Evolutionary conservation across 1,139 yeast genomes (phyloP).

Genomic region (Taphrina flavorubra): DNA sequence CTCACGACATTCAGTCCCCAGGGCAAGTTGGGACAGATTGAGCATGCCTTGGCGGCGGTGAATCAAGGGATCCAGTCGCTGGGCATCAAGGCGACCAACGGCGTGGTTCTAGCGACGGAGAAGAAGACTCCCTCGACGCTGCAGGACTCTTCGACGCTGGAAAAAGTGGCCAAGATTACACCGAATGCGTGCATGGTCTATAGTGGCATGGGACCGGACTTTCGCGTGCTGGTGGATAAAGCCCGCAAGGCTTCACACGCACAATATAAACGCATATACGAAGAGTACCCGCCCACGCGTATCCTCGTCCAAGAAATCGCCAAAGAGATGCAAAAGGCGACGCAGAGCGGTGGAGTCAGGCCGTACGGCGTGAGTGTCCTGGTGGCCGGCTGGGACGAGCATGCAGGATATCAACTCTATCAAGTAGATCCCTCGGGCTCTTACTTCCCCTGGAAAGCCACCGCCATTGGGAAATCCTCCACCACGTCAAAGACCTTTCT

Average conservation of each 20-base stretch:
- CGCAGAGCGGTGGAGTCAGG: slow-evolving; percentile 97
- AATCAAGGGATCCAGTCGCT: slow-evolving; percentile 97
- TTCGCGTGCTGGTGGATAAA: slow-evolving; percentile 88
- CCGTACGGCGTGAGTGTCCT: slow-evolving; percentile 95
- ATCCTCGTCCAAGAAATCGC: slow-evolving; percentile 94
- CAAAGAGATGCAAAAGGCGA: slow-evolving; percentile 95
- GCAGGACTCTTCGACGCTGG: slow-evolving; percentile 72
- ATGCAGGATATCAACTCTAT: slow-evolving; percentile 66
- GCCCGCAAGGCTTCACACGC: slow-evolving; percentile 94
- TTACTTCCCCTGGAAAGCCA: slow-evolving; percentile 99
- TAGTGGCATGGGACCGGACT: slow-evolving; percentile 99
- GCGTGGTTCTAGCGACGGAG: slow-evolving; percentile 96
- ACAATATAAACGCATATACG: slow-evolving; percentile 87
- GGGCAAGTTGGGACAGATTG: slow-evolving; percentile 97
- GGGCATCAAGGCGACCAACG: slow-evolving; percentile 95
- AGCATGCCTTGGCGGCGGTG: slow-evolving; percentile 95
- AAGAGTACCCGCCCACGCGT: slow-evolving; percentile 96
- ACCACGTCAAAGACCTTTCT: slow-evolving; percentile 93
- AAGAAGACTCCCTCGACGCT: slow-evolving; percentile 83
- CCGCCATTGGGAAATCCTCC: slow-evolving; percentile 96
- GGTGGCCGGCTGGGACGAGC: slow-evolving; percentile 92
- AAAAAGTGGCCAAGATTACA: slow-evolving; percentile 82
- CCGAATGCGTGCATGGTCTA: slow-evolving; percentile 97
- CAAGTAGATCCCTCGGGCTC: slow-evolving; percentile 99
- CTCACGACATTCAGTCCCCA: slow-evolving; percentile 95